These are phyloP conservation scores for Dioscorea zingiberensis DNA, from an alignment of 106 monocot species.

Conservation along the genomic window DNA sequence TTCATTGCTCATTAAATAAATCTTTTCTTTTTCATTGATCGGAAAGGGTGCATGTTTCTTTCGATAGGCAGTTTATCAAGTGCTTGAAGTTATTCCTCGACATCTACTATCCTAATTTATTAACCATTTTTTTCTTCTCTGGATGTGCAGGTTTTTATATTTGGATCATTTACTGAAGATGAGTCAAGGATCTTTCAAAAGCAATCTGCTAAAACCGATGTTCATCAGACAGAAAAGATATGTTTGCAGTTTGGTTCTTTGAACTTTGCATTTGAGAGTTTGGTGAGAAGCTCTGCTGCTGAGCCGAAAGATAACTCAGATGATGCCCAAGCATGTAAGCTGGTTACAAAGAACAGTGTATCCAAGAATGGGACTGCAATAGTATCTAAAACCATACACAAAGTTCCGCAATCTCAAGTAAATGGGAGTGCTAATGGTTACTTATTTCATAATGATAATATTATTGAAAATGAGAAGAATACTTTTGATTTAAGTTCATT, in stretches of 20 bases:
- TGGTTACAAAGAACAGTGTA: constrained; percentile 1
- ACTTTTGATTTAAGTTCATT: not conserved
- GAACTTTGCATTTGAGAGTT: constrained; percentile 30
- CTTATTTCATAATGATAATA: not conserved
- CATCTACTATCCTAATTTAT: too few relatives aligned
- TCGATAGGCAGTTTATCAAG: too few relatives aligned
- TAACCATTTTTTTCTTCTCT: not conserved
- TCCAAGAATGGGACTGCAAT: constrained; percentile 11
- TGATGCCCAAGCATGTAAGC: not conserved
- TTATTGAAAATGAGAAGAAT: constrained; percentile 13
- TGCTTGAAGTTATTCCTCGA: too few relatives aligned
- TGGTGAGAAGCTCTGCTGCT: constrained; percentile 11
- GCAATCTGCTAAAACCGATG: constrained; percentile 17
- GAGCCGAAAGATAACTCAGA: constrained; percentile 7
- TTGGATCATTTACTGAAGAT: constrained; percentile 86
- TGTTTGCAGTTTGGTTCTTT: constrained; percentile 74
- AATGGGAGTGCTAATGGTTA: constrained; percentile 26
- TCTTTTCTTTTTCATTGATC: too few relatives aligned
- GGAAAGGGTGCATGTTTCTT: too few relatives aligned
- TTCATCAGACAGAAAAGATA: constrained; percentile 11
- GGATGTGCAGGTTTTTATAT: constrained; percentile 49
- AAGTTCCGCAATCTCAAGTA: constrained; percentile 4
- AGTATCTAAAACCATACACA: not conserved
- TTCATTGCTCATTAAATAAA: too few relatives aligned
- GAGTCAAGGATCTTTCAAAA: constrained; percentile 49